Conservation (phyloP, 768 basidiomycete species). For the Trichaptum fuscoviolaceum region DNA sequence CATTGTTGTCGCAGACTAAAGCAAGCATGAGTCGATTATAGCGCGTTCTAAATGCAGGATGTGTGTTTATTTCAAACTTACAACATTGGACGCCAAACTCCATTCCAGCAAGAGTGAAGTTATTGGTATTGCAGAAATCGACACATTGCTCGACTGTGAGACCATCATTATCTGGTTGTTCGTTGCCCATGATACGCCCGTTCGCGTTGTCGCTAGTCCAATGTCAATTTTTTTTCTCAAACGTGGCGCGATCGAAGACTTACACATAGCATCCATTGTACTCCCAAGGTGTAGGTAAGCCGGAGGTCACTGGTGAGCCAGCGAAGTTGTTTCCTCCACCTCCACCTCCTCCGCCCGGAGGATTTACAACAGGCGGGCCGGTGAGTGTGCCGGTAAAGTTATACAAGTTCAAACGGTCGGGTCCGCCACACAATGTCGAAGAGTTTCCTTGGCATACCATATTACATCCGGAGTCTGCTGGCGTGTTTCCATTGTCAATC, state of each 20-base stretch:
- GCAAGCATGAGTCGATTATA: slow-evolving; percentile 9
- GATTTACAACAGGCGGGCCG: slow-evolving; percentile 23
- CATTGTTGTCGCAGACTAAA: slow-evolving; percentile 64
- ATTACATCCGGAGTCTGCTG: slow-evolving; percentile 49
- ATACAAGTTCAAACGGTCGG: slow-evolving; percentile 59
- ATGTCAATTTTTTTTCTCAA: neutral
- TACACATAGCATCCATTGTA: slow-evolving; percentile 65
- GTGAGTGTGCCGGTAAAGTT: slow-evolving; percentile 55
- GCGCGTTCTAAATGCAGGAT: neutral
- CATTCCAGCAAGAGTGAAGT: slow-evolving; percentile 62
- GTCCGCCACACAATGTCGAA: slow-evolving; percentile 70
- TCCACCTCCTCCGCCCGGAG: slow-evolving; percentile 29
- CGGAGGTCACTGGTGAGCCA: slow-evolving; percentile 42
- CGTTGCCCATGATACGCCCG: slow-evolving; percentile 54
- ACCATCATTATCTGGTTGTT: slow-evolving; percentile 30
- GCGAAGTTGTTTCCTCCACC: slow-evolving; percentile 20
- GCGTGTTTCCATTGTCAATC: slow-evolving; percentile 42
- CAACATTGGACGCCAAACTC: slow-evolving; percentile 56
- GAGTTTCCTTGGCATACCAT: slow-evolving; percentile 62
- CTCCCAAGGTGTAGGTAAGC: slow-evolving; percentile 51
- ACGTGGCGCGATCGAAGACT: slow-evolving; percentile 13
- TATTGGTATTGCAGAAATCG: slow-evolving; percentile 43
- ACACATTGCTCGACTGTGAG: slow-evolving; percentile 66
- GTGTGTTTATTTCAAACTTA: slow-evolving; percentile 25
- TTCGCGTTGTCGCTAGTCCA: slow-evolving; percentile 45